Evolutionary conservation across 129 eudicot species (phyloP).

Genomic region (Lactuca sativa): DNA sequence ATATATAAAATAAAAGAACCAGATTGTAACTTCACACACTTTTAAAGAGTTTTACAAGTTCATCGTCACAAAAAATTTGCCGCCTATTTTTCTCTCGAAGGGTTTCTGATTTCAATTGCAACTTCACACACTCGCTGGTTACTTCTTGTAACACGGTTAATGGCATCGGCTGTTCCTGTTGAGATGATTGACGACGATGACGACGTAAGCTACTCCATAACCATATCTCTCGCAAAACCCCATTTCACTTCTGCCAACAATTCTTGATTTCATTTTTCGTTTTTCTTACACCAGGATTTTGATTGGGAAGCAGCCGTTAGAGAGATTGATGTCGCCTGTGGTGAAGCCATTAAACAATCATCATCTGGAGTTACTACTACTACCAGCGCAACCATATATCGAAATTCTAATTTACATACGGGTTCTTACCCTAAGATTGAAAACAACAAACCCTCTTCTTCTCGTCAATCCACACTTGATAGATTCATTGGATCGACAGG

Average conservation of each 20-base stretch:
- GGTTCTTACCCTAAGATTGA: conserved; percentile 21
- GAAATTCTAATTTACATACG: not conserved
- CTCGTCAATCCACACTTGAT: conserved; percentile 72
- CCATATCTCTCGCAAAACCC: not conserved
- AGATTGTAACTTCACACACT: too few species aligned
- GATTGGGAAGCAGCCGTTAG: conserved; percentile 85
- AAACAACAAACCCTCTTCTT: conserved; percentile 23
- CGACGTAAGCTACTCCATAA: conserved; percentile 14
- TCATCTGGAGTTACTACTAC: conserved; percentile 9
- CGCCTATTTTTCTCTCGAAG: conserved; percentile 1
- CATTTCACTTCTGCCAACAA: not conserved
- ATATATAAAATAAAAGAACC: too few species aligned
- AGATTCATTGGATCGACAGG: conserved; percentile 32
- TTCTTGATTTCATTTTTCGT: conserved; percentile 2
- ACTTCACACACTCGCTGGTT: not conserved
- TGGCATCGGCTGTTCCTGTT: conserved; percentile 11
- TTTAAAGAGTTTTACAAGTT: not conserved
- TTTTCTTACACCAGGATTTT: conserved; percentile 43
- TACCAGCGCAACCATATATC: conserved; percentile 3
- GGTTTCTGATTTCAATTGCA: not conserved
- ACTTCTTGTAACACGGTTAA: not conserved
- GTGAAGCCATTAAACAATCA: not conserved
- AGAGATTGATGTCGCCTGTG: conserved; percentile 70
- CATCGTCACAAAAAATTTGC: conserved; percentile 1
- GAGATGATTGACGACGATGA: conserved; percentile 18